Conservation (phyloP, 345 rosid genomes). For the Eutrema heterophyllum region DNA sequence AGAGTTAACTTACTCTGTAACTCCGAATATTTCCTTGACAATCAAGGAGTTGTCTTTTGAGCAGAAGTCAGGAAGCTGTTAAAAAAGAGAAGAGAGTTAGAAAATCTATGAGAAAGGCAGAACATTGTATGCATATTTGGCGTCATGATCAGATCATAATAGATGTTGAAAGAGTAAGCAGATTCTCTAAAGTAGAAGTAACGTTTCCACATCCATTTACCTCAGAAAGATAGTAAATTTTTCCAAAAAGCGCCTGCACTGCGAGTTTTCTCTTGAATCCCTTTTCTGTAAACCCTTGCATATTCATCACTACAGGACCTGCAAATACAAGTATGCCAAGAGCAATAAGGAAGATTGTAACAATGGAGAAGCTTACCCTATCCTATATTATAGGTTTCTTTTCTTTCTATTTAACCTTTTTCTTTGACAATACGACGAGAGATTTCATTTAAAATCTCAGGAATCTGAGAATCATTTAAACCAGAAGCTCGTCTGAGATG, state of each 20-base stretch:
- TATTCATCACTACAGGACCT: constrained; percentile 91
- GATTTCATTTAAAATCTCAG: constrained; percentile 77
- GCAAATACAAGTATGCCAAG: constrained; percentile 17
- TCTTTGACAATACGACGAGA: constrained; percentile 74
- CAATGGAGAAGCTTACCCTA: not conserved
- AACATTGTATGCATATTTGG: not conserved
- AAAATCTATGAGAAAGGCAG: not conserved
- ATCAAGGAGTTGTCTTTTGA: constrained; percentile 67
- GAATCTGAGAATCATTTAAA: constrained; percentile 64
- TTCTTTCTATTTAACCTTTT: constrained; percentile 45
- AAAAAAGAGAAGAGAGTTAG: constrained; percentile 11
- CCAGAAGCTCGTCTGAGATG: constrained; percentile 68
- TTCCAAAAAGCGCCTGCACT: constrained; percentile 81
- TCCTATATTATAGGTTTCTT: not conserved
- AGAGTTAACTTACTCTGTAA: constrained; percentile 59
- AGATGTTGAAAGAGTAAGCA: not conserved
- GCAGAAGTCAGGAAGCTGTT: constrained; percentile 90
- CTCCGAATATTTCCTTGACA: constrained; percentile 93
- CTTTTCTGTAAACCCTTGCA: constrained; percentile 74
- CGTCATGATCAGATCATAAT: not conserved
- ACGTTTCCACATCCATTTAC: constrained; percentile 26
- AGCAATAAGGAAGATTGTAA: not conserved
- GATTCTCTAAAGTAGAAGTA: not conserved
- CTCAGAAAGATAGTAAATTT: constrained; percentile 86
- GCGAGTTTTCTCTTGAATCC: constrained; percentile 97